phyloP scores from a whole-genome alignment of 2,329 filamentous ascomycete species.

The Albophoma yamanashiensis region DNA sequence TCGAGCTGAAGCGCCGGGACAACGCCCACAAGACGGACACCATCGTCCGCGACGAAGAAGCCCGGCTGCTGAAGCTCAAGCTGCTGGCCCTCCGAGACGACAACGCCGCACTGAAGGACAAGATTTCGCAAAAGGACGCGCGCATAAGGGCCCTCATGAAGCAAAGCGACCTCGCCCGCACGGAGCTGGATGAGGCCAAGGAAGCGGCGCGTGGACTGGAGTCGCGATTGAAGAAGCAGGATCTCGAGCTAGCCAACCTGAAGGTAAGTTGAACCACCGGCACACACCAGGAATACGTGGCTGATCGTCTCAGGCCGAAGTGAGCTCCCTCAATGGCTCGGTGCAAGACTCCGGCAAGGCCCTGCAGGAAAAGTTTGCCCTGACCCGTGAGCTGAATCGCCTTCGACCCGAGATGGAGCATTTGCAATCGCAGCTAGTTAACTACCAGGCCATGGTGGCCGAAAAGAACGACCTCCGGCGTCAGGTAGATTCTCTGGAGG shows the following conservation, averaged over 20 bases:
- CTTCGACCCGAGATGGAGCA: constrained; percentile 47
- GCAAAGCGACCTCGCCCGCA: constrained; percentile 26
- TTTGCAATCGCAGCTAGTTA: constrained; percentile 40
- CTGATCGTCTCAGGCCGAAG: constrained; percentile 46
- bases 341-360: constrained; percentile 61
- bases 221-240: constrained; percentile 35
- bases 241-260: constrained; percentile 34
- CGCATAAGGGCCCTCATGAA: constrained; percentile 39
- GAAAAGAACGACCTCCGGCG: constrained; percentile 75
- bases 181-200: constrained; percentile 32
- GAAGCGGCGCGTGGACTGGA: constrained; percentile 34
- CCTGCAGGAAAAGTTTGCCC: constrained; percentile 46
- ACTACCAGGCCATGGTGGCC: constrained; percentile 57
- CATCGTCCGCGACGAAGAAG: constrained; percentile 64
- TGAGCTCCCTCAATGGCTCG: constrained; percentile 55
- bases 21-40: constrained; percentile 54
- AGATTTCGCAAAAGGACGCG: constrained; percentile 49
- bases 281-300: not conserved
- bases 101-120: constrained; percentile 55
- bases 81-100: constrained; percentile 66
- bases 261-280: constrained; percentile 24
- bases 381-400: constrained; percentile 39
- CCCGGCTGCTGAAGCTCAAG: constrained; percentile 58
- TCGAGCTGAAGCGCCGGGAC: constrained; percentile 62
- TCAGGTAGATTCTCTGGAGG: constrained; percentile 65